Base-by-base conservation (phyloP, 257 asterid genomes). In the Jacaranda mimosifolia region DNA sequence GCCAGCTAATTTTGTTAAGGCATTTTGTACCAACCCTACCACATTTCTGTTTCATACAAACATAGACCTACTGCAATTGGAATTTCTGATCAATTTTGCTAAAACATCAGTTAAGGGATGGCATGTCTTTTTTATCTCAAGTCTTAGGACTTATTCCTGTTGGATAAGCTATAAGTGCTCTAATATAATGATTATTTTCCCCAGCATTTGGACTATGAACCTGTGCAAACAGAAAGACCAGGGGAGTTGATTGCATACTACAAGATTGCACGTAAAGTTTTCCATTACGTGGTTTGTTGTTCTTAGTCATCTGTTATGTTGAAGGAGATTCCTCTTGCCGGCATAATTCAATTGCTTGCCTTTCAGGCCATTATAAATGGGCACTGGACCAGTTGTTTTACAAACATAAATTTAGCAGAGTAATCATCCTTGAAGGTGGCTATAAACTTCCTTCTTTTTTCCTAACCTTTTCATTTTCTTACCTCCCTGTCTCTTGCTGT, bases 281-380 rank as follows among this genome's bases (percentile, higher is more conserved):
- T 68, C 64, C 35, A 80, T 69, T 82, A 15, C 6, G 13, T 53
- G 51, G 81, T 76, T 70, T 84, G 21, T 74, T 56, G 75, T 70
- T 72, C 75, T 62, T 42, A 26, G 43, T 76, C 73, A 77, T 75
- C 80, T 63, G 12, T 75, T 52, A 11, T 43, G 76, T 81, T 52
- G 48, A 80, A 67, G 38, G 81, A 67, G 15, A 74, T 39, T 75
- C 43, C 65, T 75, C 66, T 74, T 78, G 65, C 69, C 45, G 45
- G 52, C 43, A 82, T 55, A 49, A 64, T 69, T 40, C 62, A 26
- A 56, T 72, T 68, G 56, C 79, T 65, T 60, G 69, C 63, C 63
- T 70, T 83, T 80, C 85, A 96, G 99, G 97, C 69, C 99, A 96
- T 83, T 96, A 96, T 89, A 96, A 96, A 65, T 96, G 99, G 99